Percentiles rank a stretch among this genome's conserved stretches.
Evolutionary conservation across 208 protist genomes (phyloP).

Genomic region (Crithidia brevicula): DNA sequence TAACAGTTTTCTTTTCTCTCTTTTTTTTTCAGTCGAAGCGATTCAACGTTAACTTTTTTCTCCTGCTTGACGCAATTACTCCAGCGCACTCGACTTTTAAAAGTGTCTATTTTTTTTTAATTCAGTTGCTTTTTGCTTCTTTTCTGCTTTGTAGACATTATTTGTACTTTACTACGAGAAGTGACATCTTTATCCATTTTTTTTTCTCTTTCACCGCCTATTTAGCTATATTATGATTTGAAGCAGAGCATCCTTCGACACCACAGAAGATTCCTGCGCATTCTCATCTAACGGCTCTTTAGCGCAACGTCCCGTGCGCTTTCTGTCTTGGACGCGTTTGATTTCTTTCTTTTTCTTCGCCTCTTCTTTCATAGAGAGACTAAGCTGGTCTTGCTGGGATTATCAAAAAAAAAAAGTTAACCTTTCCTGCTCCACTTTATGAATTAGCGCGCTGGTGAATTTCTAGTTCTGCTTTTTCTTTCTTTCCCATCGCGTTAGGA

Average conservation of each 20-base stretch:
- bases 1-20: slow-evolving; percentile 11
- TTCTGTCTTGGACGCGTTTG: neutral
- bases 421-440: too few relatives aligned
- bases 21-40: too few relatives aligned
- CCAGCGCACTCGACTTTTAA: too few relatives aligned
- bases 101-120: slow-evolving; percentile 13
- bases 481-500: neutral
- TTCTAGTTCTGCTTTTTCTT: slow-evolving; percentile 3
- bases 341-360: slow-evolving; percentile 15
- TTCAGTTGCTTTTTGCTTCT: neutral
- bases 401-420: too few relatives aligned
- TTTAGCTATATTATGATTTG: neutral
- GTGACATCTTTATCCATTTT: slow-evolving; percentile 5
- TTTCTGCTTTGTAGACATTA: too few relatives aligned
- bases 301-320: too few relatives aligned
- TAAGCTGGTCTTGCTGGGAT: too few relatives aligned
- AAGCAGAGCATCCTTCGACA: neutral
- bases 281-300: neutral
- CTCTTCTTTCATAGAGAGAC: too few relatives aligned
- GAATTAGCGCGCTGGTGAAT: too few relatives aligned
- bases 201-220: slow-evolving; percentile 17
- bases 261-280: neutral
- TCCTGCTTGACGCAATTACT: too few relatives aligned
- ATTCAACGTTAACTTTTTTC: too few relatives aligned
- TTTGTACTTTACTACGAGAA: too few relatives aligned